These are phyloP conservation scores for Capsella rubella DNA, from an alignment of 441 rosid genomes.

Conservation along the genomic window DNA sequence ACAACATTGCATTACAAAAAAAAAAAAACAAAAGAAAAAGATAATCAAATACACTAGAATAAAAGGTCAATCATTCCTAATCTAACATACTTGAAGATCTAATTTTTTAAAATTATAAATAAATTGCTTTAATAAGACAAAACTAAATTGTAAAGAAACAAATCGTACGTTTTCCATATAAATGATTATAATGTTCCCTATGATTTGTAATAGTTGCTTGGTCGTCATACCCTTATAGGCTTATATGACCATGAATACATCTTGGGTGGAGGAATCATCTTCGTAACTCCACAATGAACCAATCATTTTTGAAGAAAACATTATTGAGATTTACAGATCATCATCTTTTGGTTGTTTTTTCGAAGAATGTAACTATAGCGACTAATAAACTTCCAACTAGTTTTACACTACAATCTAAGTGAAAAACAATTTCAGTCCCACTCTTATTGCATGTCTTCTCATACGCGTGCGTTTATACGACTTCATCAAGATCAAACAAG, in stretches of 20 bases:
- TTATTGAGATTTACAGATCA: not conserved
- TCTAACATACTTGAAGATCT: slow-evolving; percentile 43
- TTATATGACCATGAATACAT: slow-evolving; percentile 31
- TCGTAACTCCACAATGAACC: slow-evolving; percentile 25
- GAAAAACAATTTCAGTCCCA: not conserved
- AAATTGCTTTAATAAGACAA: slow-evolving; percentile 33
- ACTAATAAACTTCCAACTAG: slow-evolving; percentile 1
- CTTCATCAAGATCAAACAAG: not conserved
- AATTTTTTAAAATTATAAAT: not conserved
- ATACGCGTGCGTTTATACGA: not conserved
- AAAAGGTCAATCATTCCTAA: slow-evolving; percentile 41
- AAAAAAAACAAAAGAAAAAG: slow-evolving; percentile 1
- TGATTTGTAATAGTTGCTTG: not conserved
- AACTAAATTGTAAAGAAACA: slow-evolving; percentile 8
- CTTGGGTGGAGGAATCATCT: slow-evolving; percentile 29
- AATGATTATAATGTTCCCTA: slow-evolving; percentile 11
- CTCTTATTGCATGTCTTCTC: not conserved
- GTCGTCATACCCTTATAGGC: slow-evolving; percentile 40
- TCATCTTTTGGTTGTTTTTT: slow-evolving; percentile 7
- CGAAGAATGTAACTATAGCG: not conserved
- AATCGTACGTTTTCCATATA: not conserved
- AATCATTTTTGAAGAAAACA: slow-evolving; percentile 12
- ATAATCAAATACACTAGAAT: slow-evolving; percentile 32
- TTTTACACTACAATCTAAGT: not conserved
- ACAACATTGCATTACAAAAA: slow-evolving; percentile 39